Percentiles rank a stretch among this genome's conserved stretches.
Evolutionary conservation across 305 asterid genomes (phyloP).

Genomic region (Fraxinus nigra): DNA sequence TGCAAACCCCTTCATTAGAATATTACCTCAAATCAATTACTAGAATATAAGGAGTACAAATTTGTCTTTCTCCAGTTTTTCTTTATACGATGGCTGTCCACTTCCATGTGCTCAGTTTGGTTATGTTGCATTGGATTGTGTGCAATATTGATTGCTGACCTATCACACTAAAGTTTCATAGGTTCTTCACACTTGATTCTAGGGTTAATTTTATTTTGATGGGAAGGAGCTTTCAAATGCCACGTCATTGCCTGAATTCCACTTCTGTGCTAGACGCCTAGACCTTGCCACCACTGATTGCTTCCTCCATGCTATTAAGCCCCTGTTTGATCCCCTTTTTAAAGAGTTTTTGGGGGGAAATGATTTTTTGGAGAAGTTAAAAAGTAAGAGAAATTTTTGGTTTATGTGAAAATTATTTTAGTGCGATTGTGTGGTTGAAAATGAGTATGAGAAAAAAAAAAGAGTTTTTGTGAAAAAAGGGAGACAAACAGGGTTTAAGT

Average conservation of each 20-base stretch:
- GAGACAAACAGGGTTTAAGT: not conserved
- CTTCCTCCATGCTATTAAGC: not conserved
- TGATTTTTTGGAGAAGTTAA: not conserved
- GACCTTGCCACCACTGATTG: not conserved
- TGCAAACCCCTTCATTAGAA: not conserved
- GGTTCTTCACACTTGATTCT: not conserved
- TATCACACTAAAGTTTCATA: not conserved
- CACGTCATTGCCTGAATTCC: not conserved
- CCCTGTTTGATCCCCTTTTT: not conserved
- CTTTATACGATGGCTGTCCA: not conserved
- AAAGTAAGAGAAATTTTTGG: not conserved
- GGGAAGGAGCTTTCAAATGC: not conserved
- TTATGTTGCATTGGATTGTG: not conserved
- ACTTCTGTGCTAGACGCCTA: not conserved
- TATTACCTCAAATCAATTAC: not conserved
- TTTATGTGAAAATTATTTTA: not conserved
- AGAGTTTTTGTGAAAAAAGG: not conserved
- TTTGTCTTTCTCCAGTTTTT: not conserved
- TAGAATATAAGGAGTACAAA: not conserved
- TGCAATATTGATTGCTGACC: not conserved
- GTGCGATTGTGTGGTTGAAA: not conserved
- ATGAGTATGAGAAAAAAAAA: not conserved
- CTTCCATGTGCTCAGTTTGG: not conserved
- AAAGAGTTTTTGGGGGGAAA: not conserved
- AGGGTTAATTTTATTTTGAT: not conserved